A percentile compares a stretch with the other conserved stretches of the same genome.
These are phyloP conservation scores for Phylloporus scabripes DNA, from an alignment of 768 basidiomycete genomes.

Conservation along the genomic window DNA sequence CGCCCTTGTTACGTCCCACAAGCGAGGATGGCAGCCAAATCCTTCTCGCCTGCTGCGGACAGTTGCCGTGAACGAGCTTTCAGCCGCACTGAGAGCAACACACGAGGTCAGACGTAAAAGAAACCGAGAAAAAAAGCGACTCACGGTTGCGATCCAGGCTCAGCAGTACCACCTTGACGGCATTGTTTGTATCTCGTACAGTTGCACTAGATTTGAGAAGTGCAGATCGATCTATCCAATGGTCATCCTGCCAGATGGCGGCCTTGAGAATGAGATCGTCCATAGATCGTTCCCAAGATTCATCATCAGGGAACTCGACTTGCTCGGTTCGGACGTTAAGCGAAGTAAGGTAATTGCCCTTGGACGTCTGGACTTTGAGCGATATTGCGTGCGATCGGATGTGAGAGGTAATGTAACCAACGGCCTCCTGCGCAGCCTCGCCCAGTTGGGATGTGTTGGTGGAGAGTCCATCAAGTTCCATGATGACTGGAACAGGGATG, in stretches of 20 bases:
- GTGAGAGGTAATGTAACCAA: conserved; percentile 70
- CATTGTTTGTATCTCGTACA: conserved; percentile 36
- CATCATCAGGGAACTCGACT: conserved; percentile 58
- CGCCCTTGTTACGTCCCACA: conserved; percentile 23
- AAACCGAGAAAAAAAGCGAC: conserved; percentile 30
- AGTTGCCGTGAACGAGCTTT: conserved; percentile 87
- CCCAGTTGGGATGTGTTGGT: conserved; percentile 62
- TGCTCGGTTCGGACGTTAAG: conserved; percentile 81
- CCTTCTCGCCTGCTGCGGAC: conserved; percentile 80
- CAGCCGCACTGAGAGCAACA: conserved; percentile 63
- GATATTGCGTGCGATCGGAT: conserved; percentile 68
- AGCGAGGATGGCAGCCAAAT: conserved; percentile 66
- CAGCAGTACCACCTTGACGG: conserved; percentile 81
- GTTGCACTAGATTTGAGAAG: conserved; percentile 46
- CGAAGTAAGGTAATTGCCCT: conserved; percentile 87
- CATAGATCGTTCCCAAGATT: conserved; percentile 68
- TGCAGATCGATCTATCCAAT: conserved; percentile 81
- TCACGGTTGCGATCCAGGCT: conserved; percentile 89
- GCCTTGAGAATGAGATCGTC: conserved; percentile 93
- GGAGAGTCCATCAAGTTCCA: conserved; percentile 92
- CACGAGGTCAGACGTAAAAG: conserved; percentile 8
- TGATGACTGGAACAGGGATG: conserved; percentile 90
- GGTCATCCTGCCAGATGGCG: conserved; percentile 89
- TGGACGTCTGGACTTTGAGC: conserved; percentile 92
- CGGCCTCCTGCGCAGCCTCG: conserved; percentile 64